A percentile compares a stretch with the other conserved stretches of the same genome.
These are phyloP conservation scores for Komagataella phaffii DNA, from an alignment of 805 yeast genomes.

Conservation along the genomic window DNA sequence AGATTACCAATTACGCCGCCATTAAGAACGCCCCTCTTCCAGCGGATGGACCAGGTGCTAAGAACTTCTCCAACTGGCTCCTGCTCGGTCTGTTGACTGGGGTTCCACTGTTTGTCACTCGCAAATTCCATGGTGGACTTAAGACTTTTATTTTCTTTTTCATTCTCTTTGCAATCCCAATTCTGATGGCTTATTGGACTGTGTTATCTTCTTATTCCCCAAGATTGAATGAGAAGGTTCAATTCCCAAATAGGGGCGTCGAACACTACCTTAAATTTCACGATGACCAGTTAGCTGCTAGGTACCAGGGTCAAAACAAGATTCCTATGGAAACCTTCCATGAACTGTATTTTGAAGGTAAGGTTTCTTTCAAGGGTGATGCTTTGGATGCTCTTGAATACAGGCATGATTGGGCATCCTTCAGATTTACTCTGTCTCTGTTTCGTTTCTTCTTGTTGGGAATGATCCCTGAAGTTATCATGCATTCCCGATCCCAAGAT, in stretches of 20 bases:
- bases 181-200: slow-evolving; percentile 77
- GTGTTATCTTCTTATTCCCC: slow-evolving; percentile 66
- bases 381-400: slow-evolving; percentile 71
- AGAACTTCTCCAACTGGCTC: slow-evolving; percentile 53
- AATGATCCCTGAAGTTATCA: slow-evolving; percentile 83
- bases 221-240: slow-evolving; percentile 64
- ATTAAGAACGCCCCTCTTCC: slow-evolving; percentile 81
- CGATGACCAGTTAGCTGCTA: slow-evolving; percentile 49
- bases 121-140: slow-evolving; percentile 58
- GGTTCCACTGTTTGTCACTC: slow-evolving; percentile 50
- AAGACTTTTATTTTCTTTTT: slow-evolving; percentile 52
- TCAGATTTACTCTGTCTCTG: slow-evolving; percentile 62
- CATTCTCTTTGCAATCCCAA: slow-evolving; percentile 46
- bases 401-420: slow-evolving; percentile 86
- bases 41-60: slow-evolving; percentile 84
- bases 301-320: slow-evolving; percentile 61
- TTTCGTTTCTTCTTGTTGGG: slow-evolving; percentile 76
- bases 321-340: slow-evolving; percentile 91
- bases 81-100: slow-evolving; percentile 34
- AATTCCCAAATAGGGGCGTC: slow-evolving; percentile 65
- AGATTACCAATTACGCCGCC: slow-evolving; percentile 31
- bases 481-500: slow-evolving; percentile 89
- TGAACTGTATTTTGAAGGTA: slow-evolving; percentile 71
- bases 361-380: slow-evolving; percentile 83
- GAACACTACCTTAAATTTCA: slow-evolving; percentile 75